Conservation (phyloP, 2,329 filamentous ascomycete genomes). For the Uncinocarpus reesii region DNA sequence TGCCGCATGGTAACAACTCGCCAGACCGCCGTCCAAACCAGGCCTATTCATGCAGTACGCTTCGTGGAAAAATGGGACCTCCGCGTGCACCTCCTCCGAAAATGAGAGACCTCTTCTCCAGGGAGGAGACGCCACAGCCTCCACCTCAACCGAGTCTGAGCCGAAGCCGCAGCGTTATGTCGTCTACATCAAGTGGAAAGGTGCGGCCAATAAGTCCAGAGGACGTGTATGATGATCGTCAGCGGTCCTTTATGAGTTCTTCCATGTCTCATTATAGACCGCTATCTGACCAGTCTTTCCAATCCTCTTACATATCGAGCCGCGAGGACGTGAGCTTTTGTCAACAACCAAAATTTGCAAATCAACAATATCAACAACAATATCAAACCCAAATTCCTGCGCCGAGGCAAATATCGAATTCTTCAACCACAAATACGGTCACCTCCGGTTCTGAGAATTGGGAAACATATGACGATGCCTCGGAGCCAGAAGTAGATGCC, state of each 20-base stretch:
- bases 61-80: slow-evolving; percentile 42
- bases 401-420: slow-evolving; percentile 60
- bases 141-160: slow-evolving; percentile 28
- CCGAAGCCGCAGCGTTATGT: slow-evolving; percentile 44
- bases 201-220: slow-evolving; percentile 58
- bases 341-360: slow-evolving; percentile 19
- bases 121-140: slow-evolving; percentile 26
- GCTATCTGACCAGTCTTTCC: slow-evolving; percentile 34
- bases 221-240: slow-evolving; percentile 71
- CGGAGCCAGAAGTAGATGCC: slow-evolving; percentile 61
- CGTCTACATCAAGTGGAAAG: slow-evolving; percentile 32
- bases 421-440: slow-evolving; percentile 52
- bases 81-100: slow-evolving; percentile 69
- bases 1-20: slow-evolving; percentile 56
- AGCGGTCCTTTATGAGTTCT: slow-evolving; percentile 39
- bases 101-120: slow-evolving; percentile 70
- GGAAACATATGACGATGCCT: slow-evolving; percentile 88
- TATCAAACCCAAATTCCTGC: slow-evolving; percentile 20
- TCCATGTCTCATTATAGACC: slow-evolving; percentile 34
- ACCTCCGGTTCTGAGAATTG: slow-evolving; percentile 87
- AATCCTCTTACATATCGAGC: slow-evolving; percentile 34
- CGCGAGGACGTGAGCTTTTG: slow-evolving; percentile 27
- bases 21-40: slow-evolving; percentile 55
- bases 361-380: slow-evolving; percentile 11
- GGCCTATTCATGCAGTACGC: slow-evolving; percentile 33